Base-by-base conservation (phyloP, 129 eudicot genomes). In the Deinandra increscens region DNA sequence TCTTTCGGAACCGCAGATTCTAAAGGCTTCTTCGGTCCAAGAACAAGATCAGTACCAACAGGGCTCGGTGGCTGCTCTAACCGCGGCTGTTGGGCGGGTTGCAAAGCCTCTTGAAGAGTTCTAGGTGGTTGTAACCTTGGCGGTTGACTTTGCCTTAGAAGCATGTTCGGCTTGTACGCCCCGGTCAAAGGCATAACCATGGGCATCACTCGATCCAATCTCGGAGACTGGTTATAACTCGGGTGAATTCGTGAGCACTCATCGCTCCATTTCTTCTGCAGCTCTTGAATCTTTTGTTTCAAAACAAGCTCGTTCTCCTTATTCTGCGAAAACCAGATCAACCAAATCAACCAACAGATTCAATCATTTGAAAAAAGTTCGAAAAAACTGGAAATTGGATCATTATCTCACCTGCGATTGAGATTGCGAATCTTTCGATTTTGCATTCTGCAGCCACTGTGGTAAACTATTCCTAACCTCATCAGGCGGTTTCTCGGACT, bases 391-490 rank as follows among this genome's bases (percentile, higher is more conserved):
- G 3, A 38, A 22, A 46, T 15, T 15, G 23, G 1, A 55, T 17
- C 15, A 3, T 7, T 7, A 17, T 13, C 59, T 26, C 65, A 87
- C 97, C 83, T 77, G 80, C 12, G 78, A 77, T 23, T 63, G 83
- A 70, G 83, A 83, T 23, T 63, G 83, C 73, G 83, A 83, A 41
- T 73, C 34, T 41, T 73, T 41, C 0, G 79, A 29, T 75, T 84
- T 81, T 5, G 97, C 96, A 69, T 74, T 94, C 71, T 90, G 93
- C 83, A 94, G 68, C 99, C 99, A 94, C 67, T 66, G 93, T 9
- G 99, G 99, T 81, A 94, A 73, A 46, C 72, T 69, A 0, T 79
- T 78, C 56, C 78, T 85, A 63, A 54, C 76, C 60, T 85, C 88
- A 7, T 86, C 83, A 0, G 73, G 51, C 6, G 87, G 71, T 60